Evolutionary conservation across 169 alveolate genomes (phyloP).

Genomic region (Eimeria acervulina): DNA sequence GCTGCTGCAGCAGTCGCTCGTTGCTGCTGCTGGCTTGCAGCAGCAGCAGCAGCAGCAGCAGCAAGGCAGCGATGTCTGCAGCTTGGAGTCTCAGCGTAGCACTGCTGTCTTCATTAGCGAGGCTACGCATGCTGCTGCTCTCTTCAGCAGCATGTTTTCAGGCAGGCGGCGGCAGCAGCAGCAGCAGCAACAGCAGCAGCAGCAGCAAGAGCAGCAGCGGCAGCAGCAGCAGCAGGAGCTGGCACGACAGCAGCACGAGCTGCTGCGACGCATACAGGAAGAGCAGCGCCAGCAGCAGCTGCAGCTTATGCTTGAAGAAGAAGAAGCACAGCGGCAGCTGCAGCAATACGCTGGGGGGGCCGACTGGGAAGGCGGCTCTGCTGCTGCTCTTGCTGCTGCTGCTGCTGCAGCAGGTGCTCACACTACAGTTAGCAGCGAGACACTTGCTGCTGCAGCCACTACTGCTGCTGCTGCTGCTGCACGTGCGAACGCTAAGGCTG

Average conservation of each 20-base stretch:
- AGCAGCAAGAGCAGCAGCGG: constrained; percentile 7
- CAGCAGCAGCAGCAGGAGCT: constrained; percentile 44
- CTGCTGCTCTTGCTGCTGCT: constrained; percentile 60
- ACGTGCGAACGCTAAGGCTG: constrained; percentile 38
- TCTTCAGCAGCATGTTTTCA: constrained; percentile 9
- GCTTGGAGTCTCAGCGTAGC: not conserved
- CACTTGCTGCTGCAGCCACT: constrained; percentile 31
- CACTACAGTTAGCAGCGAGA: constrained; percentile 1
- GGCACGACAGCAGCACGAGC: constrained; percentile 52
- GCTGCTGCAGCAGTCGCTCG: constrained; percentile 20
- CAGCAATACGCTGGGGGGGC: not conserved
- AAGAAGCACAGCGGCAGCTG: constrained; percentile 38
- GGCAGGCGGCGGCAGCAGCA: constrained; percentile 53
- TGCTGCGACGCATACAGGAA: constrained; percentile 25
- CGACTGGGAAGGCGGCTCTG: not conserved
- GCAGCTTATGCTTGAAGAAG: constrained; percentile 18
- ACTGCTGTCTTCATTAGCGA: not conserved
- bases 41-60: not conserved
- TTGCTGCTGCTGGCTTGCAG: not conserved
- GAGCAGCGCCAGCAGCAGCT: constrained; percentile 56
- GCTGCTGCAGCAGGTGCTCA: constrained; percentile 1
- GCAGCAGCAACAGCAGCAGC: constrained; percentile 40
- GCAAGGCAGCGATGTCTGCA: not conserved
- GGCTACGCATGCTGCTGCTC: constrained; percentile 35
- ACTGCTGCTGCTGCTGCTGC: constrained; percentile 53